Percentiles rank a stretch among this genome's conserved stretches.
These are phyloP conservation scores for Choiromyces venosus DNA, from an alignment of 495 filamentous ascomycete species.

Conservation along the genomic window DNA sequence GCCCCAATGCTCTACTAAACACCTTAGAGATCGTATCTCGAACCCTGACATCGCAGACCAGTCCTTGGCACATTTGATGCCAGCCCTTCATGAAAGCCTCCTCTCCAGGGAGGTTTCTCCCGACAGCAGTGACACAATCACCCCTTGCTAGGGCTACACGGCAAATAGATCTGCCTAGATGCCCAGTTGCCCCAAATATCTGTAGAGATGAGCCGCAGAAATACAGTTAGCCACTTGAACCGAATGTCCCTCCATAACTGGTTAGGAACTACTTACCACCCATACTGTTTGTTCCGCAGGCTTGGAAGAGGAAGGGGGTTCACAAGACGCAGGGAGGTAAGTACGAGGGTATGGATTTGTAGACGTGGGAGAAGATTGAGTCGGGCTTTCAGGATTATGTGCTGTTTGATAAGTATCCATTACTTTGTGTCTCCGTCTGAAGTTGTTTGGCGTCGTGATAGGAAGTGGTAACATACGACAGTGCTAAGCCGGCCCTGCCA, in stretches of 20 bases:
- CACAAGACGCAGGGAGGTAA: conserved; percentile 66
- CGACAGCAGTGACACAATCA: conserved; percentile 84
- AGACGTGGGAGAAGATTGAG: conserved; percentile 9
- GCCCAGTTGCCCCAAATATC: conserved; percentile 92
- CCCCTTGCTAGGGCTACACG: conserved; percentile 71
- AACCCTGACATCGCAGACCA: conserved; percentile 84
- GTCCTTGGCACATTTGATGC: conserved; percentile 64
- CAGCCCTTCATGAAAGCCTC: conserved; percentile 63
- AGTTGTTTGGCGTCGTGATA: not conserved
- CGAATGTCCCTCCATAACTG: not conserved
- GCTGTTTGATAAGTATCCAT: conserved; percentile 14
- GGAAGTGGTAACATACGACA: not conserved
- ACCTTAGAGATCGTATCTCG: conserved; percentile 68
- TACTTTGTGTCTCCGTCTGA: not conserved
- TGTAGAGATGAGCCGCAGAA: not conserved
- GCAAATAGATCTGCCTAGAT: conserved; percentile 87
- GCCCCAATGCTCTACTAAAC: conserved; percentile 60
- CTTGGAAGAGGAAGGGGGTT: conserved; percentile 67
- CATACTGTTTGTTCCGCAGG: conserved; percentile 71
- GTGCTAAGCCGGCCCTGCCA: not conserved
- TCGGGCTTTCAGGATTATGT: not conserved
- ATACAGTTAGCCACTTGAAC: not conserved
- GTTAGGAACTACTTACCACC: conserved; percentile 54
- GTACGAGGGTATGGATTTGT: conserved; percentile 8
- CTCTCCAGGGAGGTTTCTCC: conserved; percentile 71